A percentile compares a stretch with the other conserved stretches of the same genome.
Evolutionary conservation across 31 red algal genomes (phyloP).

Genomic region (Asparagopsis taxiformis): DNA sequence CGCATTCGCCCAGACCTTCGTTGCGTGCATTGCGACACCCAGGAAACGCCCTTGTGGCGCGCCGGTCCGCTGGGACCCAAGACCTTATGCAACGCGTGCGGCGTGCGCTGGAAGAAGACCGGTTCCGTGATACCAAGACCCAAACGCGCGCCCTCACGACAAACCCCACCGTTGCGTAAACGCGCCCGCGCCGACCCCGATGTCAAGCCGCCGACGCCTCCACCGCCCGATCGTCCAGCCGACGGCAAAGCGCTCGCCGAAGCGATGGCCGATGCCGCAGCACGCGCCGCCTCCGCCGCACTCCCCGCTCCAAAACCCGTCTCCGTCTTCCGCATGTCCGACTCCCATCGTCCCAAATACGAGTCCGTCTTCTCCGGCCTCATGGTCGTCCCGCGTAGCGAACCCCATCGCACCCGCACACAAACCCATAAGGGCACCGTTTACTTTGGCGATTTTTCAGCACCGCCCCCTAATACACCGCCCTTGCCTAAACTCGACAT

Average conservation of each 20-base stretch:
- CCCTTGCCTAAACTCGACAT: no score
- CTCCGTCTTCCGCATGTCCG: slow-evolving; percentile 42
- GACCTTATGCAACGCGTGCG: slow-evolving; percentile 95
- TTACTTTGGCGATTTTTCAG: no score
- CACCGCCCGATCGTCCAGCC: slow-evolving; percentile 6
- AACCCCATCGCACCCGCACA: slow-evolving; percentile 3
- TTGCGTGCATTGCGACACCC: slow-evolving; percentile 81
- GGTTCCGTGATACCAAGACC: slow-evolving; percentile 55
- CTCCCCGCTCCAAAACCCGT: slow-evolving; percentile 23
- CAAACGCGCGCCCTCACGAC: slow-evolving; percentile 34
- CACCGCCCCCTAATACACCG: no score
- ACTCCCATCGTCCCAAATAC: slow-evolving; percentile 40
- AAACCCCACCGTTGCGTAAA: slow-evolving; percentile 23
- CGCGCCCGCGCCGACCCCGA: slow-evolving; percentile 15
- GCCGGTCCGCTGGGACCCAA: slow-evolving; percentile 89
- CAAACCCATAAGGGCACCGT: neutral
- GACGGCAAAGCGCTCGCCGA: neutral
- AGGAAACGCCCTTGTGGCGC: slow-evolving; percentile 95
- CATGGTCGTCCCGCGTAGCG: slow-evolving; percentile 58
- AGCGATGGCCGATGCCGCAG: neutral
- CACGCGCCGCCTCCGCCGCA: neutral
- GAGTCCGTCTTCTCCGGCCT: slow-evolving; percentile 62
- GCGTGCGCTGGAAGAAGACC: slow-evolving; percentile 80
- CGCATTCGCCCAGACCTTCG: neutral
- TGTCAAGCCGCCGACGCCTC: neutral